A percentile compares a stretch with the other conserved stretches of the same genome.
phyloP scores from a whole-genome alignment of 768 basidiomycete genomes.

The Collybia sp. region DNA sequence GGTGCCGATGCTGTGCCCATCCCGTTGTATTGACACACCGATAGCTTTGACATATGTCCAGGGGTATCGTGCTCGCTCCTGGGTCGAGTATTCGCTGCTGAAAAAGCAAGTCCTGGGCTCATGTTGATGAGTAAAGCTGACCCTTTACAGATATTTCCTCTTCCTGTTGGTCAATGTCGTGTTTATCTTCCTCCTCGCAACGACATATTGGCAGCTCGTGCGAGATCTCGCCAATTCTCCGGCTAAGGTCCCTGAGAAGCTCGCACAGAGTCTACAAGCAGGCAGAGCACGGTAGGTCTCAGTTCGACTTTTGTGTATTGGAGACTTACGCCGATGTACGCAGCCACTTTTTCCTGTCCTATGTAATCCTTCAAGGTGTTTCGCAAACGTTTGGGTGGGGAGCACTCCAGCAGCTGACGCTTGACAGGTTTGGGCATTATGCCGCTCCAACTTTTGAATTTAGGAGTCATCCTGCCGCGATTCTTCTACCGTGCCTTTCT shows the following conservation, averaged over 20 bases:
- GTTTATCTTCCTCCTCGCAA: constrained; percentile 89
- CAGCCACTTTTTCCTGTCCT: constrained; percentile 81
- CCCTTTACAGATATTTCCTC: constrained; percentile 72
- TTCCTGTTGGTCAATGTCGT: constrained; percentile 91
- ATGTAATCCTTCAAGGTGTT: constrained; percentile 78
- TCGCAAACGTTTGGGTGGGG: not conserved
- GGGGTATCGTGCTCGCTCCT: constrained; percentile 84
- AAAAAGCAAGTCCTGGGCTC: constrained; percentile 62
- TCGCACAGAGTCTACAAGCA: constrained; percentile 78
- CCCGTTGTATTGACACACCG: constrained; percentile 2
- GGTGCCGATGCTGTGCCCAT: constrained; percentile 6
- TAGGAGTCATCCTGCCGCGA: constrained; percentile 83
- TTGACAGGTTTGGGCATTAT: constrained; percentile 80
- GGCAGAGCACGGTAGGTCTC: constrained; percentile 60
- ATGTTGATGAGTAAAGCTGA: constrained; percentile 3
- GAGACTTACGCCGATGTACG: constrained; percentile 1
- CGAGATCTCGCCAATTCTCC: constrained; percentile 92
- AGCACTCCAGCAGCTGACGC: not conserved
- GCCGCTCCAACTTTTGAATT: constrained; percentile 91
- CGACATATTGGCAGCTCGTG: constrained; percentile 88
- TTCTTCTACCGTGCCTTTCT: constrained; percentile 68
- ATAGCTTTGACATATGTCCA: constrained; percentile 80
- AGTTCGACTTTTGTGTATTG: constrained; percentile 9
- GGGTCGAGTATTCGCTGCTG: constrained; percentile 89
- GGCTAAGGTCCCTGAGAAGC: constrained; percentile 89